Evolutionary conservation across 768 basidiomycete species (phyloP).

Genomic region (Cystofilobasidium bisporidii): DNA sequence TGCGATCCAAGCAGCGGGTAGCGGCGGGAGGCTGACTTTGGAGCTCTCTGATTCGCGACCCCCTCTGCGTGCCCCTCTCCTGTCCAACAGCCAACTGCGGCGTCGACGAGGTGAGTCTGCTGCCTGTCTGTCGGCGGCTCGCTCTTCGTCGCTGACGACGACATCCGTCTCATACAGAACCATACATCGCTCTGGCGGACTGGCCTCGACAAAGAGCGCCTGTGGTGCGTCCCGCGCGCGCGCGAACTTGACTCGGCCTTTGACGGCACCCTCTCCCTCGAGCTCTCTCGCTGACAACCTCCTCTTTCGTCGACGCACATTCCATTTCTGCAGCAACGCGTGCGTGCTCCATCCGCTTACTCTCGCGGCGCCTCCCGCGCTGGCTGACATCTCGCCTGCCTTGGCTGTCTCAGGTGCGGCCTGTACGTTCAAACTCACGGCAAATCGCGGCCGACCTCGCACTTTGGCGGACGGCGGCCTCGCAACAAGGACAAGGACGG

Average conservation of each 20-base stretch:
- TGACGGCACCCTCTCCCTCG: not conserved
- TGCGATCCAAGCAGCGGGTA: not conserved
- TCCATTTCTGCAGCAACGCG: constrained; percentile 17
- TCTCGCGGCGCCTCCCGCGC: not conserved
- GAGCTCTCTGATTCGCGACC: not conserved
- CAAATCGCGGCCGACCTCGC: constrained; percentile 21
- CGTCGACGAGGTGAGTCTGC: constrained; percentile 18
- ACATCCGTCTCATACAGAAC: not conserved
- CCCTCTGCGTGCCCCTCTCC: not conserved
- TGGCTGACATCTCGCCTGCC: not conserved
- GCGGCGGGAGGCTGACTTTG: constrained; percentile 5
- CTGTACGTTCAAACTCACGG: constrained; percentile 26
- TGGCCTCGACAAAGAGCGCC: constrained; percentile 23
- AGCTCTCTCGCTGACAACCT: too few species aligned
- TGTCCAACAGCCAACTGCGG: constrained; percentile 24
- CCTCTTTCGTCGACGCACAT: too few species aligned
- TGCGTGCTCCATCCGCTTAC: not conserved
- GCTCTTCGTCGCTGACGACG: not conserved
- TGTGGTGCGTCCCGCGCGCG: constrained; percentile 15
- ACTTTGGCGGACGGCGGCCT: constrained; percentile 12
- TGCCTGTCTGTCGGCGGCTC: not conserved
- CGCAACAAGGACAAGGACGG: constrained; percentile 25
- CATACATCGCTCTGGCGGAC: constrained; percentile 26
- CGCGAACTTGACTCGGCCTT: too few species aligned
- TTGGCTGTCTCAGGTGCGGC: not conserved